Base-by-base conservation (phyloP, 768 basidiomycete genomes). In the Termitomyces sp. region DNA sequence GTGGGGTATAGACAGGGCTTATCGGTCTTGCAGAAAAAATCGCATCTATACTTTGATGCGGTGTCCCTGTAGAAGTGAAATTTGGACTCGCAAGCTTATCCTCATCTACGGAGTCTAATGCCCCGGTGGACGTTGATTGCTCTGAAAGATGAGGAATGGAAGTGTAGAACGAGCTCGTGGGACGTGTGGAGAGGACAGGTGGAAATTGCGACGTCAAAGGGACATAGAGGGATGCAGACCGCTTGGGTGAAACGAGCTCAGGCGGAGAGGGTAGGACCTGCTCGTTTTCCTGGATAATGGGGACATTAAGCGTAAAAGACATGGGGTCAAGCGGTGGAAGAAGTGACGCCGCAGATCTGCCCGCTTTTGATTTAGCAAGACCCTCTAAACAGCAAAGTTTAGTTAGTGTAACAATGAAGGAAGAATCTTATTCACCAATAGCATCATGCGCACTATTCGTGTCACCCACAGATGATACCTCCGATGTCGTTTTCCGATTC, bases 401-500 rank as follows among this genome's bases (percentile, higher is more conserved):
- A 27, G 24, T 46, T 29, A 12, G 24, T 5, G 1, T 4, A 13
- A 36, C n/a, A 46, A 42, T 9, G n/a, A 39, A n/a, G 41, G 7
- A 32, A 16, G 10, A 39, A 18, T 24, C n/a, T 9, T 20, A 74
- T 79, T 43, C 55, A 82, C 83, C 76, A 63, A 73, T 70, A 47
- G 72, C 68, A 32, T 74, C 73, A 31, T 70, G 61, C 24, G 70
- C 59, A 60, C 58, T 64, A 43, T 53, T 60, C 10, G 67, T 69
- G 67, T 83, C 84, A 32, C 39, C 41, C 37, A 44, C 48, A 46
- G 51, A 52, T 14, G 56, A 46, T 36, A 72, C 72, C 57, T 70
- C 78, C 20, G 82, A 84, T 63, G 75, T 82, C 62, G 75, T 83
- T 37, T 83, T 83, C 63, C 84, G 75, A 31, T 72, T 73, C 39